Evolutionary conservation across 1,284 basidiomycete species (phyloP), one percentile per base, ranked within the genome.

Genomic region (Mycena citricolor): DNA sequence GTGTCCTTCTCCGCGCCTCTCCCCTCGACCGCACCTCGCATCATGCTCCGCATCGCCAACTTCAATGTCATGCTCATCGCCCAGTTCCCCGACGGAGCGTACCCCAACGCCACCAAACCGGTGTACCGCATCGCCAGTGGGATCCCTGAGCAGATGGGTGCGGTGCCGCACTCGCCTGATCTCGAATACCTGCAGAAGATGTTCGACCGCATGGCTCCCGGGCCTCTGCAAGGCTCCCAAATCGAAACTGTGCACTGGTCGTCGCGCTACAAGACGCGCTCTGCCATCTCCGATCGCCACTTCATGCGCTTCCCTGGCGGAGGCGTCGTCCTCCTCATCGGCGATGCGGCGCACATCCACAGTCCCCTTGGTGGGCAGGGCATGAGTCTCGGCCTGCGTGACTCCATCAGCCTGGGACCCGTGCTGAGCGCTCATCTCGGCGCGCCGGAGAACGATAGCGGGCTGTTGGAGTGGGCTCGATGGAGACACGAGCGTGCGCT

Each of bases 311-410:
- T 41, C n/a, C 12, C 36, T 26, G 41, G 47, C 26, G 47, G 47
- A 4, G 47, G 41, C 1, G 42, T 39, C 37, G 33, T 48, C 26
- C 25, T 44, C 24, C 47, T 48, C 8, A 54, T 69, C 5, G 70
- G 71, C 16, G 72, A 73, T 49, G 67, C 70, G 4, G 69, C 69
- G 6, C 72, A 74, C 55, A 66, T 71, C 22, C 71, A 71, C 46
- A 64, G 67, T 4, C 71, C 71, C 16, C 56, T 63, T 4, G 70
- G 69, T 12, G 71, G 70, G 1, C 69, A 71, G 42, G 71, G 71
- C 5, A 71, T 73, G 68, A 71, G 71, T 34, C 63, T 71, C 10
- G 68, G 68, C 7, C 59, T 73, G n/a, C 64, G 70, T 20, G 71
- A 73, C 46, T 67, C 68, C 1, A 58, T 69, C 17, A 57, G 57